Evolutionary conservation across 257 asterid species (phyloP), one percentile per base, ranked within the genome.

Genomic region (Schizonepeta tenuifolia): DNA sequence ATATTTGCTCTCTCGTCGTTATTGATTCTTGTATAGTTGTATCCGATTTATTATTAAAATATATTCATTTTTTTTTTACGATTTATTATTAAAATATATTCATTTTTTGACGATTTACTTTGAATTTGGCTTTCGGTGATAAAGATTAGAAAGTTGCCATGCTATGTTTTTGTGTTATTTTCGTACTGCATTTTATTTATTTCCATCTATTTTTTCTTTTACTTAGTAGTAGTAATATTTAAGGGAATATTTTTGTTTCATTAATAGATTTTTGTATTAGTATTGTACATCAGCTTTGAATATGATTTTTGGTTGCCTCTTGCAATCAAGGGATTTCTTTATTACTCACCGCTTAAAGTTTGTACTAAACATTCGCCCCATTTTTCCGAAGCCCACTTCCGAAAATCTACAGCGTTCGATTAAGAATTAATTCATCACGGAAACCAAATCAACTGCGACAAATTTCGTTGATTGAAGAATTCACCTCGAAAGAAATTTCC

Each of bases 371-470:
- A 66, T 77, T 47, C 50, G 24, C 51, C 78, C 70, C 70, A 56
- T 44, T 44, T 8, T 44, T 13, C 17, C 20, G 70, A 53, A 50
- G 31, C 71, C 38, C 44, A 51, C 62, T 53, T 41, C 76, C 7
- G 4, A 20, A 41, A 65, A 41, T 31, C 67, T 14, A 31, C 6
- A 31, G 7, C 35, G 24, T 69, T 18, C 66, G 43, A 67, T 60
- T 65, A 49, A 44, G 31, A 59, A 57, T n/a, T 2, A 24, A 24
- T 72, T 78, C 72, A 54, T 68, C 73, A 2, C 24, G 5, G 33
- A 70, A 53, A 21, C 33, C 83, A 65, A 79, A 79, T 66, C 67
- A 15, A n/a, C 17, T 65, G 76, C 79, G 58, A 69, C 58, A 55
- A 4, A n/a, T 17, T 57, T 15, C 51, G 75, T 61, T 40, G 77